Conservation (phyloP, 768 basidiomycete species). For the Suillus lakei region DNA sequence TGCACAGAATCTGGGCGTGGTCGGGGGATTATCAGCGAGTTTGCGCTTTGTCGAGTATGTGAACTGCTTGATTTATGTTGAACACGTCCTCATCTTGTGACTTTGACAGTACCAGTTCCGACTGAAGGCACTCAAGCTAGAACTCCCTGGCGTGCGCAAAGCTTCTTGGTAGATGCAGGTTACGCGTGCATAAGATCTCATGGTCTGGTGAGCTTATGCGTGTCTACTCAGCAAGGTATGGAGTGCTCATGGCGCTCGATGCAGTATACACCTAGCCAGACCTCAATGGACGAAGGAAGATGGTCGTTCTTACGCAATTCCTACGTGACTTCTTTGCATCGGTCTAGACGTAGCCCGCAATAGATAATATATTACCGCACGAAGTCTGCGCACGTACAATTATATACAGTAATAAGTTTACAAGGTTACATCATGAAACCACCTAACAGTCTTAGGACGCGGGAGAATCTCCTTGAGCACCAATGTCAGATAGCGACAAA, state of each 20-base stretch:
- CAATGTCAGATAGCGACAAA: constrained; percentile 60
- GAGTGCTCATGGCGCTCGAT: background rate
- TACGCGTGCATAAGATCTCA: background rate
- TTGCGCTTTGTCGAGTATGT: constrained; percentile 80
- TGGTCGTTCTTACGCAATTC: background rate
- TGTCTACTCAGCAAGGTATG: background rate
- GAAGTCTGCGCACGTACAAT: background rate
- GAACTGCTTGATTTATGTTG: background rate
- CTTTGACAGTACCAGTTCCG: constrained; percentile 85
- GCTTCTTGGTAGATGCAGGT: constrained; percentile 76
- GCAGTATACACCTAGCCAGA: background rate
- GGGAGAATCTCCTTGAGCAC: constrained; percentile 37
- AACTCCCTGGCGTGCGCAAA: constrained; percentile 87
- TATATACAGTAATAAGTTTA: constrained; percentile 6
- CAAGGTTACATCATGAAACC: background rate
- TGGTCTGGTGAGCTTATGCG: background rate
- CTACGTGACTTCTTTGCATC: background rate
- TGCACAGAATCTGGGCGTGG: constrained; percentile 87
- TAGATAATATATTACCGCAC: constrained; percentile 1
- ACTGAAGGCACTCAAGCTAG: constrained; percentile 77
- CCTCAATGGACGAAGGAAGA: background rate
- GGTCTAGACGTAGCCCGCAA: background rate
- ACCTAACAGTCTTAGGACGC: constrained; percentile 14
- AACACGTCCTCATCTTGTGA: background rate
- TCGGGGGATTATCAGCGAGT: constrained; percentile 87